phyloP scores from a whole-genome alignment of 2,329 filamentous ascomycete genomes.

The Proliferodiscus dingleyae region DNA sequence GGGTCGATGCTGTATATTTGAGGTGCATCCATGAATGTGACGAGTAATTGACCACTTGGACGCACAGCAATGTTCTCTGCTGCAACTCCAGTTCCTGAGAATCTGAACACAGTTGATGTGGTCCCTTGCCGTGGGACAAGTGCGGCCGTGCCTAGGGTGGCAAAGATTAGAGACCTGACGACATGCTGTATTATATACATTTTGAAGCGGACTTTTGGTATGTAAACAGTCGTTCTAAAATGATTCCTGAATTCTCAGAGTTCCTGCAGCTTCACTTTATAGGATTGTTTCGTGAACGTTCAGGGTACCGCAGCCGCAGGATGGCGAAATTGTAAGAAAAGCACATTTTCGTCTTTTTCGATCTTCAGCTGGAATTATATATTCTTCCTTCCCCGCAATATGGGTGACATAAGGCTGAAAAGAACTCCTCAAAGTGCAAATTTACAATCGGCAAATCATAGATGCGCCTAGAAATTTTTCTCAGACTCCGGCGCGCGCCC shows the following conservation, averaged over 20 bases:
- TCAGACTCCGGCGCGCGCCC: too few species aligned
- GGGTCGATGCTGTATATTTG: constrained; percentile 7
- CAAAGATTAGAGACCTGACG: neutral
- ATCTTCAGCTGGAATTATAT: too few species aligned
- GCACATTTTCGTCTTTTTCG: too few species aligned
- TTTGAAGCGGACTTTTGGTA: neutral
- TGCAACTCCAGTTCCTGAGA: neutral
- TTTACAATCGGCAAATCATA: too few species aligned
- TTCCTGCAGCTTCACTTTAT: too few species aligned
- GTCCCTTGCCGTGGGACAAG: constrained; percentile 3
- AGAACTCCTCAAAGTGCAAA: too few species aligned
- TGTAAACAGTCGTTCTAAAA: too few species aligned
- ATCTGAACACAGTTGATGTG: constrained; percentile 5
- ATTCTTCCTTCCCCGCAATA: neutral
- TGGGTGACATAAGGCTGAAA: neutral
- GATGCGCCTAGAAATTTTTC: too few species aligned
- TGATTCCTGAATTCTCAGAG: too few species aligned
- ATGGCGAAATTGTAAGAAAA: too few species aligned
- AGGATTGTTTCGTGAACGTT: too few species aligned
- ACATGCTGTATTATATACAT: neutral
- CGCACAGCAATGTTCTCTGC: constrained; percentile 4
- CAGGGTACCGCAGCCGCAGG: too few species aligned
- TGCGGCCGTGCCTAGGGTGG: neutral
- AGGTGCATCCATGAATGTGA: constrained; percentile 4
- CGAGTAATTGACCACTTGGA: constrained; percentile 8